Percentiles rank a stretch among this genome's conserved stretches.
phyloP scores from a whole-genome alignment of 768 basidiomycete genomes.

The Steccherinum ochraceum region DNA sequence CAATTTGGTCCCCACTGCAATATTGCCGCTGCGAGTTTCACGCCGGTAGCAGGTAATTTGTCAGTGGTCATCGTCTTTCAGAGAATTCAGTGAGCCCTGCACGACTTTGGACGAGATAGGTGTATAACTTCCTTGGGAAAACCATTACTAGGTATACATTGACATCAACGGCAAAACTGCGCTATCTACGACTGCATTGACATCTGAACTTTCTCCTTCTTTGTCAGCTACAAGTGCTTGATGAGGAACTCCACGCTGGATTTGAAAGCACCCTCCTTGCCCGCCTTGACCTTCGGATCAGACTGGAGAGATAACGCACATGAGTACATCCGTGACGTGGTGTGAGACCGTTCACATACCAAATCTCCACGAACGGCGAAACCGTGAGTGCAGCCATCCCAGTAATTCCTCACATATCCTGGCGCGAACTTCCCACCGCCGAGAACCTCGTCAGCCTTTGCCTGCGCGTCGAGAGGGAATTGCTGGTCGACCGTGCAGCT shows the following conservation, averaged over 20 bases:
- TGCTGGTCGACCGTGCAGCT: slow-evolving; percentile 46
- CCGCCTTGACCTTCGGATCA: slow-evolving; percentile 48
- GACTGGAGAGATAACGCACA: slow-evolving; percentile 15
- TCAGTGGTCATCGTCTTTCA: too few relatives aligned
- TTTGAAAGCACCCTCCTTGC: slow-evolving; percentile 60
- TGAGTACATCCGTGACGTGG: background rate
- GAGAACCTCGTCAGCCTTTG: slow-evolving; percentile 31
- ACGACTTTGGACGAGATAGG: too few relatives aligned
- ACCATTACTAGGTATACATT: too few relatives aligned
- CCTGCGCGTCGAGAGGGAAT: slow-evolving; percentile 41
- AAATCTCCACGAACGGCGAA: slow-evolving; percentile 37
- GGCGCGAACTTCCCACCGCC: slow-evolving; percentile 31
- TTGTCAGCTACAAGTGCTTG: slow-evolving; percentile 21
- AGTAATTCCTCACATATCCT: slow-evolving; percentile 30
- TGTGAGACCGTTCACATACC: slow-evolving; percentile 11
- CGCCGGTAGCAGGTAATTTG: too few relatives aligned
- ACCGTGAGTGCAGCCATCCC: slow-evolving; percentile 25
- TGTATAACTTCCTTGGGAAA: too few relatives aligned
- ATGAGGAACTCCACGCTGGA: slow-evolving; percentile 49
- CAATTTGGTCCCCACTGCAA: too few relatives aligned
- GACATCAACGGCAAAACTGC: too few relatives aligned
- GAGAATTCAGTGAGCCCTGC: too few relatives aligned
- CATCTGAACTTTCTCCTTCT: background rate
- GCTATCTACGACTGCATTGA: too few relatives aligned
- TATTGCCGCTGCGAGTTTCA: too few relatives aligned